phyloP scores from a whole-genome alignment of 1,284 basidiomycete species.

The Ustilago nuda region DNA sequence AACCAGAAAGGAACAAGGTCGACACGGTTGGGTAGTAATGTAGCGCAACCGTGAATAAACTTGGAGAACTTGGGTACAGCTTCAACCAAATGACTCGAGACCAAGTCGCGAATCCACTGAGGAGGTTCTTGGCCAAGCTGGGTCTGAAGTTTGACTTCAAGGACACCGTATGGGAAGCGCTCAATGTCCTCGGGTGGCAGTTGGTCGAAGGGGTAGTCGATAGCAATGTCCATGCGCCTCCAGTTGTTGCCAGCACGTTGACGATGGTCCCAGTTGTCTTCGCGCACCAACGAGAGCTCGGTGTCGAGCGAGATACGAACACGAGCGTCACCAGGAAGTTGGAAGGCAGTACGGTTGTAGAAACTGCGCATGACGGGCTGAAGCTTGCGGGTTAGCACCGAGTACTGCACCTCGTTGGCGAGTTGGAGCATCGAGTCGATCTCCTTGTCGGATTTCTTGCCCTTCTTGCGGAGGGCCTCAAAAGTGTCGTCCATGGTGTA shows the following conservation, averaged over 20 bases:
- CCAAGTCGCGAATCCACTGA: slow-evolving; percentile 93
- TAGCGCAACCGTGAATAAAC: slow-evolving; percentile 98
- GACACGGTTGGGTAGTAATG: slow-evolving; percentile 89
- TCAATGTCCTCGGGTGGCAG: slow-evolving; percentile 79
- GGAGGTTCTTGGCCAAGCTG: slow-evolving; percentile 96
- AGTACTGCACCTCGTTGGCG: slow-evolving; percentile 95
- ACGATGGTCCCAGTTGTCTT: slow-evolving; percentile 94
- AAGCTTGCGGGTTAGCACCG: slow-evolving; percentile 84
- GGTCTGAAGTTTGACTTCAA: slow-evolving; percentile 97
- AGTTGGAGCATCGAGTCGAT: slow-evolving; percentile 95
- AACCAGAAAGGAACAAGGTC: slow-evolving; percentile 99
- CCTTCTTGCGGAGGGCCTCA: slow-evolving; percentile 85
- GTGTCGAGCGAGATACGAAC: slow-evolving; percentile 99
- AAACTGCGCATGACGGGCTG: slow-evolving; percentile 92
- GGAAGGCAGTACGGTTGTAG: slow-evolving; percentile 98
- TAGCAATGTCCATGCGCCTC: slow-evolving; percentile 92
- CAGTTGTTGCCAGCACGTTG: slow-evolving; percentile 86
- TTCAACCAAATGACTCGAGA: slow-evolving; percentile 84
- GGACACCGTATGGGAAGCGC: slow-evolving; percentile 94
- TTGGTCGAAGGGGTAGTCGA: slow-evolving; percentile 89
- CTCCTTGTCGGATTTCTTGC: slow-evolving; percentile 93
- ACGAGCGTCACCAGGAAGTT: slow-evolving; percentile 95
- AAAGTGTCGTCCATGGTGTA: slow-evolving; percentile 96
- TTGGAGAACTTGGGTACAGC: slow-evolving; percentile 76
- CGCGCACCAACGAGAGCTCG: slow-evolving; percentile 90